A percentile compares a stretch with the other conserved stretches of the same genome.
Conservation (phyloP, 495 filamentous ascomycete species). For the Neurospora intermedia region DNA sequence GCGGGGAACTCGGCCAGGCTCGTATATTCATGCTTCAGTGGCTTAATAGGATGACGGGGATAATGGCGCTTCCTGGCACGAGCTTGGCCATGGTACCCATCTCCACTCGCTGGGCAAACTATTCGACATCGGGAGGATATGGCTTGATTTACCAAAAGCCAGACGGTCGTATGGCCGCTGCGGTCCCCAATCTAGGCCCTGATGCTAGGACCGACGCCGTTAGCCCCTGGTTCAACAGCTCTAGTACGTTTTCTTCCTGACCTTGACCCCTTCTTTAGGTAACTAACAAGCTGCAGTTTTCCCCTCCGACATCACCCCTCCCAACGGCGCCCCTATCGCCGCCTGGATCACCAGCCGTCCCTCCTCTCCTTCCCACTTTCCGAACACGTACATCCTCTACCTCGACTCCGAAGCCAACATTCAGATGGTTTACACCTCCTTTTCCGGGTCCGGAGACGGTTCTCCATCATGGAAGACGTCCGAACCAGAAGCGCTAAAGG, state of each 20-base stretch:
- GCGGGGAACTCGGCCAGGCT: background rate
- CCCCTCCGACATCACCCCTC: background rate
- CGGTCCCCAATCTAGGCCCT: background rate
- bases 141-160: background rate
- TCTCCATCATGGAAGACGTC: background rate
- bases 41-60: background rate
- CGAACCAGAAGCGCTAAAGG: background rate
- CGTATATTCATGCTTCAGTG: background rate
- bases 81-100: background rate
- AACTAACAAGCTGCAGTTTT: background rate
- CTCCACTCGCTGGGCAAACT: background rate
- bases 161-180: background rate
- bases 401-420: background rate
- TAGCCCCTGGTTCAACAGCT: background rate
- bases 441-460: background rate
- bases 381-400: background rate
- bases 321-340: background rate
- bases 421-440: background rate
- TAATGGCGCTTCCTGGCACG: background rate
- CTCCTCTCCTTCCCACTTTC: background rate
- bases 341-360: background rate
- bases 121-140: background rate
- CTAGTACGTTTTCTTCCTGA: background rate
- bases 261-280: background rate
- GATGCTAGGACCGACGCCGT: background rate